Conservation (phyloP, 305 asterid genomes). For the Stenogyne calaminthoides region DNA sequence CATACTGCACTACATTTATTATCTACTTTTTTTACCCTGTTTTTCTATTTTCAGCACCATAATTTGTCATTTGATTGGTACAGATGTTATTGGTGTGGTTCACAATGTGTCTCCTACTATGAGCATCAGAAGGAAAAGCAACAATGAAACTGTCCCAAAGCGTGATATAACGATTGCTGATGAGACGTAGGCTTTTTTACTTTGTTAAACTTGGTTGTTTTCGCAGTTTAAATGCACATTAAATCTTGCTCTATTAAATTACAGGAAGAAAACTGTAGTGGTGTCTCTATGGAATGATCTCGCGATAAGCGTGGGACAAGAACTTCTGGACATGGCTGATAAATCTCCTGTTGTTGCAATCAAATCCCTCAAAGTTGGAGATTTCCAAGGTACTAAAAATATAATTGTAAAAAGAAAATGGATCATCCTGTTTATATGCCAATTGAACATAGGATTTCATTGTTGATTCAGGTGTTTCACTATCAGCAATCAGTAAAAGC, state of each 20-base stretch:
- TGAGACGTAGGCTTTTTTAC: conserved; percentile 59
- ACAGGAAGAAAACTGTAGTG: conserved; percentile 90
- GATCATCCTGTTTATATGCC: neutral
- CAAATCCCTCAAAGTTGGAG: conserved; percentile 88
- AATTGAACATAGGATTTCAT: neutral
- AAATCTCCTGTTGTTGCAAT: conserved; percentile 90
- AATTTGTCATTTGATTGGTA: conserved; percentile 3
- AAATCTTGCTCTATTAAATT: neutral
- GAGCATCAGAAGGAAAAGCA: conserved; percentile 78
- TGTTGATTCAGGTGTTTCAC: conserved; percentile 65
- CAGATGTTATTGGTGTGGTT: conserved; percentile 90
- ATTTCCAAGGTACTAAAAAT: conserved; percentile 64
- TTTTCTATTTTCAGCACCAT: neutral
- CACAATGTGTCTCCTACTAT: conserved; percentile 74
- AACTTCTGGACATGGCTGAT: conserved; percentile 75
- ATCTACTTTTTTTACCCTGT: neutral
- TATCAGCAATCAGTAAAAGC: conserved; percentile 83
- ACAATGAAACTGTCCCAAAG: conserved; percentile 75
- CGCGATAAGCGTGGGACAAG: conserved; percentile 81
- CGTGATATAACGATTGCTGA: conserved; percentile 95
- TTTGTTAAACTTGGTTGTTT: neutral
- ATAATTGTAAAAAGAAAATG: neutral
- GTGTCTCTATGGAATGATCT: conserved; percentile 88
- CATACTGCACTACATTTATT: conserved; percentile 1
- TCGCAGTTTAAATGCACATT: neutral